Percentiles rank a stretch among this genome's conserved stretches.
Conservation (phyloP, 257 asterid genomes). For the Verbena officinalis region DNA sequence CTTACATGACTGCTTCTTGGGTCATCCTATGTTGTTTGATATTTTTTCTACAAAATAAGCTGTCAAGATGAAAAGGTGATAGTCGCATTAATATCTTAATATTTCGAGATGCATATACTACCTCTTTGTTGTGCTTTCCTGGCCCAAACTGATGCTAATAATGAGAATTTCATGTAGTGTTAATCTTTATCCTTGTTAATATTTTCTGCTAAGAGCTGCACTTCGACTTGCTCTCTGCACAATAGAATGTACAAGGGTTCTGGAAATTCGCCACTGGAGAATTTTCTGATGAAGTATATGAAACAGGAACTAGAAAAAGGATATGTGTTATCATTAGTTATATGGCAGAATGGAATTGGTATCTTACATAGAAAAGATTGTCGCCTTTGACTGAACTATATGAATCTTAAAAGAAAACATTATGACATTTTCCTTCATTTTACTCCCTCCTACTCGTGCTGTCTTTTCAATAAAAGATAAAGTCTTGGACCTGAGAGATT, state of each 20-base stretch:
- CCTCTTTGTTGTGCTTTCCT: conserved; percentile 2
- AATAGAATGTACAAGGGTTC: too few species aligned
- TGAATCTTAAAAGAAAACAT: conserved; percentile 19
- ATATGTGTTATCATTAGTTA: background rate
- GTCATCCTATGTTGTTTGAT: background rate
- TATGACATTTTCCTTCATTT: background rate
- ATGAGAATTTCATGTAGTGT: background rate
- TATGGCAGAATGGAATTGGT: conserved; percentile 10
- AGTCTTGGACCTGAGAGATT: conserved; percentile 13
- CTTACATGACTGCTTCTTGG: conserved; percentile 2
- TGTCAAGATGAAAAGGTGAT: conserved; percentile 2
- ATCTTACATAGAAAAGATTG: background rate
- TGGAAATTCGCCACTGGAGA: background rate
- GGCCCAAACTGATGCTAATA: conserved; percentile 15
- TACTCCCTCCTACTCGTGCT: background rate
- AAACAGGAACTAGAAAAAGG: background rate
- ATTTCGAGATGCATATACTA: background rate
- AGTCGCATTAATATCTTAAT: background rate
- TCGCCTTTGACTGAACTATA: conserved; percentile 10
- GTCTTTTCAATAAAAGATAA: background rate
- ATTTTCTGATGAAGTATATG: background rate
- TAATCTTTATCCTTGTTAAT: background rate
- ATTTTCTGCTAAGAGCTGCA: too few species aligned
- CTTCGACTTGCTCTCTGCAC: too few species aligned
- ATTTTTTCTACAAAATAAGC: background rate